Base-by-base conservation (phyloP, 2,329 filamentous ascomycete genomes). In the Aspergillus novofumigatus region DNA sequence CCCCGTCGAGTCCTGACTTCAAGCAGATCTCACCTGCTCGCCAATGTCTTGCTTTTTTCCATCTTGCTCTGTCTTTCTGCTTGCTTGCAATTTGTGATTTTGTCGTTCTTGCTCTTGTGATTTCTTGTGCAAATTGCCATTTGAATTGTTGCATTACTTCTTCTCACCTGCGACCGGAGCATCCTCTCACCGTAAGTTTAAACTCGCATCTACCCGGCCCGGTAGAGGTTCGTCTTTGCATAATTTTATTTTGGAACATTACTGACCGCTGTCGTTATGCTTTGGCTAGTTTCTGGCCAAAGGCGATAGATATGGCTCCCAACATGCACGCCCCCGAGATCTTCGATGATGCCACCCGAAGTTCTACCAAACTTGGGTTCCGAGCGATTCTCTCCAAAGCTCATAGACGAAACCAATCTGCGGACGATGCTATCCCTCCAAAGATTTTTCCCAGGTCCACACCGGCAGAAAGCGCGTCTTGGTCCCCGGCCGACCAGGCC, bases 301-400 rank as follows among this genome's bases (percentile, higher is more conserved):
- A 67, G 64, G 62, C 58, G 55, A 69, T 61, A 63, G 62, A 65
- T 57, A 75, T 75, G 72, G 66, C 72, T 54, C 61, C 68, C 50
- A 68, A 54, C 60, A 63, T 66, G 47, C 61, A 70, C 55, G 62
- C 62, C 53, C 67, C 70, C 11, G 60, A 66, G 52, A 75, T 74
- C 56, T 75, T 76, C 61, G 72, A 75, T 51, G 72, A 76, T 62
- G 67, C 71, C 51, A 68, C 65, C 58, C 69, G 68, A 55, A 59
- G 64, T 20, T 67, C 69, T 10, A 65, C 69, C 44, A 75, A 71
- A 56, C 72, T 78, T 41, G 75, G 80, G 47, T 73, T 86, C 59
- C 81, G 79, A 66, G 80, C 81, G 21, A 78, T 85, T 55, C 78
- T 85, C 63, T 74, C 80, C 52, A 82, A 78, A 67, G 69, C 70